These are phyloP conservation scores for Medicago lupulina DNA, from an alignment of 306 rosid species.

Conservation along the genomic window DNA sequence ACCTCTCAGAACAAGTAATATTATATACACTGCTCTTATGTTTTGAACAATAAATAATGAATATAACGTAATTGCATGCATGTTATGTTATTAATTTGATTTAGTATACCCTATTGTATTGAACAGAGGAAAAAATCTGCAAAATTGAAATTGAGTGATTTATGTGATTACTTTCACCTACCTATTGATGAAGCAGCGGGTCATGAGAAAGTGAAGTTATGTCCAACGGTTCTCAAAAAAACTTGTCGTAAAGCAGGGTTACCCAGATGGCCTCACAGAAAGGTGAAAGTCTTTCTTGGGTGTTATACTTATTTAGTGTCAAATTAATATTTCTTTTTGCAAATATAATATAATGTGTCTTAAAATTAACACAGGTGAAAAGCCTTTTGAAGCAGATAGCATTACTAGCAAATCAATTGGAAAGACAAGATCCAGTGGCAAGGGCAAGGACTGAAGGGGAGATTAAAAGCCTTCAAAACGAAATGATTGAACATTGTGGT, in stretches of 20 bases:
- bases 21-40: not conserved
- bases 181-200: slow-evolving; percentile 65
- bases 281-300: slow-evolving; percentile 44
- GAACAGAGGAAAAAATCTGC: slow-evolving; percentile 66
- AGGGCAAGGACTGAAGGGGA: slow-evolving; percentile 52
- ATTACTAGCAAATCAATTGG: slow-evolving; percentile 33
- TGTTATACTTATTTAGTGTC: not conserved
- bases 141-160: slow-evolving; percentile 56
- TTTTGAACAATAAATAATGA: not conserved
- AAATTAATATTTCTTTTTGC: not conserved
- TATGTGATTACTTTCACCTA: slow-evolving; percentile 53
- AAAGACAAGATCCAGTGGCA: slow-evolving; percentile 31
- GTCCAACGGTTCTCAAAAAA: slow-evolving; percentile 75
- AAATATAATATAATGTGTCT: not conserved
- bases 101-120: not conserved
- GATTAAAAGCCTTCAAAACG: slow-evolving; percentile 56
- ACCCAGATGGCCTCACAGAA: slow-evolving; percentile 80
- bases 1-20: slow-evolving; percentile 60
- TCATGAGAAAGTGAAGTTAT: slow-evolving; percentile 41
- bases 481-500: slow-evolving; percentile 46
- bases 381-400: slow-evolving; percentile 54
- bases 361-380: slow-evolving; percentile 45
- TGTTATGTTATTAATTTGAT: not conserved
- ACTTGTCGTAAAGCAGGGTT: slow-evolving; percentile 63
- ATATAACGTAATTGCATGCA: not conserved